A percentile compares a stretch with the other conserved stretches of the same genome.
Conservation (phyloP, 1,284 basidiomycete species). For the Albatrellus sp. region DNA sequence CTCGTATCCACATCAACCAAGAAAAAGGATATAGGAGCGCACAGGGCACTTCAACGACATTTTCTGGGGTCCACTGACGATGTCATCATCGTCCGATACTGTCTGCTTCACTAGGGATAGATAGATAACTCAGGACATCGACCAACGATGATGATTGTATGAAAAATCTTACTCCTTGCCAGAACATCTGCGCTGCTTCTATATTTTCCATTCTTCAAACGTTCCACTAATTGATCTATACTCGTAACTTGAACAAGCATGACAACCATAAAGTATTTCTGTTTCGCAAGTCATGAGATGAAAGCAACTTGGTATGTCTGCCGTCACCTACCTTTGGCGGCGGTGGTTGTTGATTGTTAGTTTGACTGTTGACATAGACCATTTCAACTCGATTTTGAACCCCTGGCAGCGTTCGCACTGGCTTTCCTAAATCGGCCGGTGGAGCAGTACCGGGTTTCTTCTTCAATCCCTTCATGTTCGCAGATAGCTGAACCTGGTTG, state of each 20-base stretch:
- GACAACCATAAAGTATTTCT: conserved; percentile 82
- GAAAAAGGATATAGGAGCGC: conserved; percentile 20
- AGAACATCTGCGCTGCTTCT: conserved; percentile 57
- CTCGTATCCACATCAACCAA: background rate
- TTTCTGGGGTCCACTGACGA: conserved; percentile 75
- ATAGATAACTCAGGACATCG: conserved; percentile 4
- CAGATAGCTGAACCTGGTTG: conserved; percentile 57
- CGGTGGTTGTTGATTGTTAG: conserved; percentile 41
- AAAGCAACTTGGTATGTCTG: background rate
- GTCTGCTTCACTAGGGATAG: conserved; percentile 41
- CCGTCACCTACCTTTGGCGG: conserved; percentile 40
- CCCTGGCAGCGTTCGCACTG: conserved; percentile 32
- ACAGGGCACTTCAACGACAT: conserved; percentile 91
- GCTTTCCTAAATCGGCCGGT: conserved; percentile 71
- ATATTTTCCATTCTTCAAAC: conserved; percentile 54
- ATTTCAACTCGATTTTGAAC: conserved; percentile 67
- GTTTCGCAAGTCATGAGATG: background rate
- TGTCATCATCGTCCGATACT: conserved; percentile 71
- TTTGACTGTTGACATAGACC: conserved; percentile 75
- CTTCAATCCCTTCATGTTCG: conserved; percentile 85
- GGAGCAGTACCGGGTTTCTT: conserved; percentile 95
- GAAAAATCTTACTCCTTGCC: conserved; percentile 41
- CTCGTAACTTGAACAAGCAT: conserved; percentile 70
- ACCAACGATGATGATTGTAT: background rate
- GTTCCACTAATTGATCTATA: conserved; percentile 54